Conservation (phyloP, 2,329 filamentous ascomycete species). For the Pseudocercospora eumusae region DNA sequence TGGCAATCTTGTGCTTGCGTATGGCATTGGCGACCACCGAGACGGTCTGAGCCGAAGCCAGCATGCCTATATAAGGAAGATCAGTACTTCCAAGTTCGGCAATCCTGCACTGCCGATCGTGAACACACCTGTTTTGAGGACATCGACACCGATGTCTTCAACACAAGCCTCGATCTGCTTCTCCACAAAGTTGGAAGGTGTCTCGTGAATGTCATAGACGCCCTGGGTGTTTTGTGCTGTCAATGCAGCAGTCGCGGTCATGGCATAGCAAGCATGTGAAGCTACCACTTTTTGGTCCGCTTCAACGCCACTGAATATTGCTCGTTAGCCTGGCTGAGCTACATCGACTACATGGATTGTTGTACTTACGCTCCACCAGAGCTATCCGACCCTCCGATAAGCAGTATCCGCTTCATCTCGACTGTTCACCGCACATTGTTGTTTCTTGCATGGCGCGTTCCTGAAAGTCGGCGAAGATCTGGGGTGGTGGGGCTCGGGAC, state of each 20-base stretch:
- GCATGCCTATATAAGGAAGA: constrained; percentile 70
- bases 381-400: constrained; percentile 87
- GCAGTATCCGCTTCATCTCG: constrained; percentile 62
- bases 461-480: constrained; percentile 10
- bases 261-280: constrained; percentile 89
- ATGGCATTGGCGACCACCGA: constrained; percentile 67
- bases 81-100: constrained; percentile 19
- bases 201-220: constrained; percentile 76
- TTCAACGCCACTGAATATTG: constrained; percentile 72
- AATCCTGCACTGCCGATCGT: neutral
- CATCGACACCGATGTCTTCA: constrained; percentile 81
- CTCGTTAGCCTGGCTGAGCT: constrained; percentile 19
- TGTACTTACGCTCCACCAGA: constrained; percentile 79
- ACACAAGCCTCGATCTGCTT: constrained; percentile 85
- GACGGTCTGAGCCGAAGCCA: constrained; percentile 72
- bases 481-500: constrained; percentile 6
- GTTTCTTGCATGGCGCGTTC: constrained; percentile 6
- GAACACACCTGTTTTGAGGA: constrained; percentile 80
- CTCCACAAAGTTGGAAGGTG: constrained; percentile 74
- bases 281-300: constrained; percentile 89
- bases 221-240: constrained; percentile 94
- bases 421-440: constrained; percentile 2
- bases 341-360: neutral
- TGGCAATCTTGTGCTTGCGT: constrained; percentile 57
- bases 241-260: constrained; percentile 91